Evolutionary conservation across 1,284 basidiomycete species (phyloP), one percentile per base, ranked within the genome.

Genomic region (Fistulina hepatica): DNA sequence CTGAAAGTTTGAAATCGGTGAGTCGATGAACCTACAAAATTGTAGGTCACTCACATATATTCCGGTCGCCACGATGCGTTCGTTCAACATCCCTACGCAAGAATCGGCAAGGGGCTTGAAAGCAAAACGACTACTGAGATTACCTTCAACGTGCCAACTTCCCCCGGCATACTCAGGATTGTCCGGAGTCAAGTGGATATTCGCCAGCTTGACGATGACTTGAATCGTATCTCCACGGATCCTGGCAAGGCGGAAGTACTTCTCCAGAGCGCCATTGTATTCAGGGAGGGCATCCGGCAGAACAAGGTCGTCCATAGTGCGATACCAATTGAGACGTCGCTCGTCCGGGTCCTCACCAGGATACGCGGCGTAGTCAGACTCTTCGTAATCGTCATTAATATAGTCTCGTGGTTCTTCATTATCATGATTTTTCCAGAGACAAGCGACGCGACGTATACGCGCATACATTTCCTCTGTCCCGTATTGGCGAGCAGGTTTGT

Each of bases 181-280:
- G 27, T 67, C 64, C 0, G 69, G 68, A 0, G 65, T 66, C 13
- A 67, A 48, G 15, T 62, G 52, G 34, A 72, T 68, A 42, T 65
- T 67, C 2, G 65, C 63, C 4, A 72, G 51, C 47, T 72, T 71
- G 38, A 67, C 58, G 38, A 72, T 69, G 15, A 70, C 52, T 43
- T 71, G 69, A 5, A 68, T 31, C 2, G 43, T 2, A 53, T 50
- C 11, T 39, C 36, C 34, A 48, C 30, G 25, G 43, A 43, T 38
- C 46, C 33, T 32, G 22, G 30, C 24, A 28, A 21, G 9, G 33
- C 28, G 32, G 19, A 12, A 9, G 21, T 7, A 15, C 17, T 47
- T 45, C 22, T 45, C 33, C 10, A 45, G 39, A 25, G 34, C 27
- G 8, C 37, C 10, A 2, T 17, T 5, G 16, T 39, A 12, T 25